Percentiles rank a stretch among this genome's conserved stretches.
phyloP scores from a whole-genome alignment of 2,329 filamentous ascomycete species.

The Lecanicillium sp. region DNA sequence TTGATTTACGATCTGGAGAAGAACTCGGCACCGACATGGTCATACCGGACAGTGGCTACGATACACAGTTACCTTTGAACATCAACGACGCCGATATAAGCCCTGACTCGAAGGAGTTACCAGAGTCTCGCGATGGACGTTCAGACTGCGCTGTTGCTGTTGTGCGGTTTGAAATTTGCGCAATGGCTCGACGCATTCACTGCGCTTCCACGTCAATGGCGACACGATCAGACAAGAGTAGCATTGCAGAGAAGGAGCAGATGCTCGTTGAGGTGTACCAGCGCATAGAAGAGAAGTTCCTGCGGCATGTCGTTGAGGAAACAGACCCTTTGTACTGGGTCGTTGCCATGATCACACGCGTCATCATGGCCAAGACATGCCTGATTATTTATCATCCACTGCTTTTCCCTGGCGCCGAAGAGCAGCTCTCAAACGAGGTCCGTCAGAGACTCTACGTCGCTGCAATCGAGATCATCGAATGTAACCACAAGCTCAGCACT shows the following conservation, averaged over 20 bases:
- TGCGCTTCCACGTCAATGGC: slow-evolving; percentile 28
- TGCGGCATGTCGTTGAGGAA: slow-evolving; percentile 44
- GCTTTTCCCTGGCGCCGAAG: slow-evolving; percentile 53
- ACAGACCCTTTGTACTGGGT: slow-evolving; percentile 58
- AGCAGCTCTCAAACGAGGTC: slow-evolving; percentile 53
- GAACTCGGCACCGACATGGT: slow-evolving; percentile 44
- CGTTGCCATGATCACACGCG: slow-evolving; percentile 58
- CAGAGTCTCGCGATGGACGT: slow-evolving; percentile 41
- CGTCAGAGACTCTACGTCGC: slow-evolving; percentile 65
- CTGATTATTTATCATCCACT: slow-evolving; percentile 71
- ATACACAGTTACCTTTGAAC: slow-evolving; percentile 44
- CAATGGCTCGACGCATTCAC: slow-evolving; percentile 31
- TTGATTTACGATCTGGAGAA: slow-evolving; percentile 51
- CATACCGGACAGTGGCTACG: slow-evolving; percentile 36
- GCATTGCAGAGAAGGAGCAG: slow-evolving; percentile 32
- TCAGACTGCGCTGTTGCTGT: slow-evolving; percentile 46
- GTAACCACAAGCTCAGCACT: slow-evolving; percentile 58
- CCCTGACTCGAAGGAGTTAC: slow-evolving; percentile 41
- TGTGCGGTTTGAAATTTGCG: slow-evolving; percentile 48
- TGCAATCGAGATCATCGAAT: slow-evolving; percentile 67
- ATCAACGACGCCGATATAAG: slow-evolving; percentile 44
- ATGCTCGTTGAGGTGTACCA: slow-evolving; percentile 48
- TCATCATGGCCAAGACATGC: slow-evolving; percentile 74
- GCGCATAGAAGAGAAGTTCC: slow-evolving; percentile 49
- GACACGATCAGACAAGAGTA: slow-evolving; percentile 23